Percentiles rank a stretch among this genome's conserved stretches.
Evolutionary conservation across 2,329 filamentous ascomycete genomes (phyloP).

Genomic region (Ophiocordyceps camponoti-leonardi): DNA sequence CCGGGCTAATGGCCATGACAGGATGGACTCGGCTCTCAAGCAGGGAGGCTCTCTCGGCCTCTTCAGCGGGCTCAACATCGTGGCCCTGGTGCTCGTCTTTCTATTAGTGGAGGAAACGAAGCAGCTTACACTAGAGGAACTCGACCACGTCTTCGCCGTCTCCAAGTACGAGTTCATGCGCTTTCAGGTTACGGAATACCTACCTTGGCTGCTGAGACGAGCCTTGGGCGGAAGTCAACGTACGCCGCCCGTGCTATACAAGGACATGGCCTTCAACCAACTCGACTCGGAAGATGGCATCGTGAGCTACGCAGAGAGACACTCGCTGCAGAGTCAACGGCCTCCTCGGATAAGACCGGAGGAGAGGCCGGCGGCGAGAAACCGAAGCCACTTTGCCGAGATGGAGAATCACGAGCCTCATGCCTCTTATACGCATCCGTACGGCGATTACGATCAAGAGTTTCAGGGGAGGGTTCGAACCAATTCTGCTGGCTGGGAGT

Average conservation of each 20-base stretch:
- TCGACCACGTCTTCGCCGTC: constrained; percentile 20
- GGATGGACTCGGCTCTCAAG: constrained; percentile 8
- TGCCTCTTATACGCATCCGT: not conserved
- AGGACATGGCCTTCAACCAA: constrained; percentile 13
- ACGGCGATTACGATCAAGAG: not conserved
- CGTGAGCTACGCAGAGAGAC: not conserved
- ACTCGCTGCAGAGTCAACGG: not conserved
- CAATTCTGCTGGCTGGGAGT: not conserved
- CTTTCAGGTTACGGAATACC: constrained; percentile 15
- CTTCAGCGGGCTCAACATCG: constrained; percentile 27
- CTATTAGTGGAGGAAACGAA: constrained; percentile 26
- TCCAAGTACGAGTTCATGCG: constrained; percentile 20
- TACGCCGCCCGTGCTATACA: constrained; percentile 14
- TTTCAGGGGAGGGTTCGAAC: not conserved
- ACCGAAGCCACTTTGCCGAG: not conserved
- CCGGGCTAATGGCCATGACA: not conserved
- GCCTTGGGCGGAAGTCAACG: constrained; percentile 8
- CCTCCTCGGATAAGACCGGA: not conserved
- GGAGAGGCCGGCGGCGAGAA: not conserved
- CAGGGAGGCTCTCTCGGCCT: constrained; percentile 23
- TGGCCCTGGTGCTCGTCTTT: constrained; percentile 27
- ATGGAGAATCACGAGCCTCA: not conserved
- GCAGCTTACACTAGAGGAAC: constrained; percentile 19
- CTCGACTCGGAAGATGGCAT: not conserved
- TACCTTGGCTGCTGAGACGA: constrained; percentile 17